Evolutionary conservation across 306 rosid species (phyloP), one percentile per base, ranked within the genome.

Genomic region (Dalbergia cochinchinensis): DNA sequence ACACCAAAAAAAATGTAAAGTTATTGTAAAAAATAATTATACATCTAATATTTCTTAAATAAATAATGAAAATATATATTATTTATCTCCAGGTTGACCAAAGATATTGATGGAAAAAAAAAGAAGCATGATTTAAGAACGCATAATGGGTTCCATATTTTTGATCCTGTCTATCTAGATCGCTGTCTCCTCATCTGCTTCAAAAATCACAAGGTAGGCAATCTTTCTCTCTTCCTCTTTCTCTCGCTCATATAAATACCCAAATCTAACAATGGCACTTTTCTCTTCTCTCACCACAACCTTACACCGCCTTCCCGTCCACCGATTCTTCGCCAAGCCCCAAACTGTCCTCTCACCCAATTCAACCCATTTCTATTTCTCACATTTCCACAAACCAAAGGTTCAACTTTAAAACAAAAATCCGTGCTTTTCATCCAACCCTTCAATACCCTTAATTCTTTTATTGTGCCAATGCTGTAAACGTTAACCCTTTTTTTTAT

Each of bases 381-480:
- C 87, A 18, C 69, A 69, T 55, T 6, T 67, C 73, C 60, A 83
- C 73, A 85, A 61, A 82, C n/a, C 85, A 4, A 85, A 91, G 97
- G 97, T 87, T 82, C 64, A 51, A 9, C 60, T 10, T 0, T 1
- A 47, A 12, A 11, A 47, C 4, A 54, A n/a, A 54, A 35, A 20
- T 9, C 18, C 33, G 2, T 10, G 1, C 70, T 69, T 74, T 37
- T 20, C 4, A 37, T 47, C 76, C 0, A 62, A 13, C 6, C 7
- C 74, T 70, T 48, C 48, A 65, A 13, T 57, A 6, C 41, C 39
- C 33, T 57, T 5, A 3, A 22, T 0, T 74, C 12, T 50, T 8
- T 4, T 5, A 2, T 5, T 5, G 1, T 18, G 54, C 71, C 34
- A 54, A 0, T 20, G 22, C 64, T 3, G 19, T n/a, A 9, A 73